phyloP scores from a whole-genome alignment of 345 rosid genomes.

The Erucastrum elatum region DNA sequence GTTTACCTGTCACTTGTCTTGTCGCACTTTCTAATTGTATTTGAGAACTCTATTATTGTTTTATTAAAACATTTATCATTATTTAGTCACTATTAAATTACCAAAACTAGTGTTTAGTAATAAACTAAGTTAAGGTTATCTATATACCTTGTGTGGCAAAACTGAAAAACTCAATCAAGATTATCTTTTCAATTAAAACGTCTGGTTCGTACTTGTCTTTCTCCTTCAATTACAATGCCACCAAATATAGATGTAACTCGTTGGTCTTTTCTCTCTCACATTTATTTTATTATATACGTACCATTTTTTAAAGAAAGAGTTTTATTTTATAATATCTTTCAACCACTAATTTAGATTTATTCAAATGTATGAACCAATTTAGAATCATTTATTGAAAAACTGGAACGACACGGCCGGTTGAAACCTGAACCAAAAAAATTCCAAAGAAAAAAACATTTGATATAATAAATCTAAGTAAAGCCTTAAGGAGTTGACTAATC shows the following conservation, averaged over 20 bases:
- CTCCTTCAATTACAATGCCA: constrained; percentile 5
- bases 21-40: constrained; percentile 28
- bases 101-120: constrained; percentile 5
- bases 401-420: constrained; percentile 15
- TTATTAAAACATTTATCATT: neutral
- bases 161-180: neutral
- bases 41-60: constrained; percentile 24
- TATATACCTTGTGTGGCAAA: constrained; percentile 3
- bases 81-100: constrained; percentile 1
- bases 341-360: constrained; percentile 8
- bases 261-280: neutral
- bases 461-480: neutral
- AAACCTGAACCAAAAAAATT: constrained; percentile 15
- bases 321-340: neutral
- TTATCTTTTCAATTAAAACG: constrained; percentile 6
- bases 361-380: constrained; percentile 11
- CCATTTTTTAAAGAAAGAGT: too few relatives aligned
- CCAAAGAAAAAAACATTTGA: neutral
- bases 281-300: neutral
- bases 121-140: constrained; percentile 27
- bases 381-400: neutral
- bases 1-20: constrained; percentile 43
- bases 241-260: neutral
- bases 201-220: constrained; percentile 3
- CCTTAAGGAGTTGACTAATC: neutral